These are phyloP conservation scores for Sugiyamaella chiloensis DNA, from an alignment of 805 yeast species.

Conservation along the genomic window DNA sequence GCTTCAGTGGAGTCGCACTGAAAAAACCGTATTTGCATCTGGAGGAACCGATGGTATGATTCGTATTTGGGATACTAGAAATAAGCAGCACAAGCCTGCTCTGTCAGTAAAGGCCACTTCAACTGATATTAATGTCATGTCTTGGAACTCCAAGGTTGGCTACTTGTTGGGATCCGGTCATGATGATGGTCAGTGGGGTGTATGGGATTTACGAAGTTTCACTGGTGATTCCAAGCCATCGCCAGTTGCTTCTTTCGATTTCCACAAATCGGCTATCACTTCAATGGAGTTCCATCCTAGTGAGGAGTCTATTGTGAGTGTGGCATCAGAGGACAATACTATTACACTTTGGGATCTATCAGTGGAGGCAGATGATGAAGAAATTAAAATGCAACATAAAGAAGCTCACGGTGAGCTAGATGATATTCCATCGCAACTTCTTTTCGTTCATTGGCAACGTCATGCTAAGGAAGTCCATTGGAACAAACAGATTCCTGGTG, in stretches of 20 bases:
- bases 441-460: slow-evolving; percentile 97
- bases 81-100: slow-evolving; percentile 88
- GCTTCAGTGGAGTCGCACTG: slow-evolving; percentile 93
- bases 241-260: slow-evolving; percentile 92
- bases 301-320: slow-evolving; percentile 94
- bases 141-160: slow-evolving; percentile 88
- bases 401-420: slow-evolving; percentile 71
- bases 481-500: slow-evolving; percentile 97
- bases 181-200: slow-evolving; percentile 96
- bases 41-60: slow-evolving; percentile 89
- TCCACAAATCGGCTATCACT: slow-evolving; percentile 92
- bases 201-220: slow-evolving; percentile 94
- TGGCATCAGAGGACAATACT: slow-evolving; percentile 93
- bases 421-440: slow-evolving; percentile 90
- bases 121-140: slow-evolving; percentile 88
- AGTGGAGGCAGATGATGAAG: slow-evolving; percentile 98
- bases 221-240: slow-evolving; percentile 42
- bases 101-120: slow-evolving; percentile 74
- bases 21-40: slow-evolving; percentile 91
- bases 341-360: slow-evolving; percentile 98
- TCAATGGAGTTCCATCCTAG: slow-evolving; percentile 91
- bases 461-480: slow-evolving; percentile 97
- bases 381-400: slow-evolving; percentile 77
- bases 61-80: slow-evolving; percentile 95
- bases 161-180: slow-evolving; percentile 93